Evolutionary conservation across 139 green algal species (phyloP), one percentile per base, ranked within the genome.

Genomic region (Pleodorina starrii): DNA sequence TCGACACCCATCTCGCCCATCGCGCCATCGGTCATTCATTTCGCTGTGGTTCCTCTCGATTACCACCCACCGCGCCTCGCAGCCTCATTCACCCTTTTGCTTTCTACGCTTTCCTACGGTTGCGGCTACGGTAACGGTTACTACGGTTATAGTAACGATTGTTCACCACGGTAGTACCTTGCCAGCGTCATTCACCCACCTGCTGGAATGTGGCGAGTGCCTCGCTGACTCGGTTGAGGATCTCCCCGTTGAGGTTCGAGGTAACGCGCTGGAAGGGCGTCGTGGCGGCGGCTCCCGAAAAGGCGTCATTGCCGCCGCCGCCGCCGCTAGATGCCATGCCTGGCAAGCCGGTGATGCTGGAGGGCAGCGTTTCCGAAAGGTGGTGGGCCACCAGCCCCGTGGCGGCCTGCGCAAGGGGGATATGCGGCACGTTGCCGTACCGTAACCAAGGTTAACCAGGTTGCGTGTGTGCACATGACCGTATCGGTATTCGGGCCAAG

Each of bases 161-260:
- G n/a, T n/a, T n/a, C n/a, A n/a, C n/a, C n/a, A n/a, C n/a, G n/a
- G n/a, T n/a, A n/a, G n/a, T n/a, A n/a, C n/a, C n/a, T n/a, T n/a
- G n/a, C n/a, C n/a, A n/a, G n/a, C n/a, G n/a, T n/a, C n/a, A n/a
- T n/a, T n/a, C n/a, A n/a, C n/a, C 0, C 63, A 91, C 84, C 84
- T 91, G 86, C 44, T 75, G 50, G 85, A 86, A 94, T 43, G 89
- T 90, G 12, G 87, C 90, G 0, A 93, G 9, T 0, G 59, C 87
- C 57, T 94, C 92, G 9, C 32, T 46, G 66, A 92, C 46, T 9
- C 89, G 57, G 86, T 89, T 92, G 2, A 27, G 21, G 14, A 94
- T 27, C 87, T 94, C 87, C 32, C n/a, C 6, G 1, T 19, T 4
- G 10, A 21, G 44, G 17, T 69, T 73, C 7, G 43, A 46, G 12